These are phyloP conservation scores for Apophysomyces ossiformis DNA, from an alignment of 371 early-diverging fungal genomes.

Conservation along the genomic window DNA sequence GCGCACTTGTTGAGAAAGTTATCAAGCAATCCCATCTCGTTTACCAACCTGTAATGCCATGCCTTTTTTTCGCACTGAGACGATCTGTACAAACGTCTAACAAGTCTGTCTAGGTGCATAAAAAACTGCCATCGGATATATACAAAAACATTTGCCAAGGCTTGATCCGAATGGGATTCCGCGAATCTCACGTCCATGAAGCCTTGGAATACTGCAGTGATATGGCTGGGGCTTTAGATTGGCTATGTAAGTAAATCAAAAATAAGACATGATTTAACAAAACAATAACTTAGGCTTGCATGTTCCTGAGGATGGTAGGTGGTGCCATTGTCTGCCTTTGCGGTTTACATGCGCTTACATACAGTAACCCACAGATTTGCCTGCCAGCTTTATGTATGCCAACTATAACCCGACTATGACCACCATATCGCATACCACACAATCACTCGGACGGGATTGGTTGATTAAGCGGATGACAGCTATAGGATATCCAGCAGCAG, in stretches of 20 bases:
- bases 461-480: conserved; percentile 63
- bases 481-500: conserved; percentile 61
- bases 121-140: conserved; percentile 40
- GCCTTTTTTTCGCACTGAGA: no score
- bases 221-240: conserved; percentile 70
- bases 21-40: conserved; percentile 47
- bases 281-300: conserved; percentile 61
- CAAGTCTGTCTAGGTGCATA: conserved; percentile 28
- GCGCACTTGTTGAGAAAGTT: conserved; percentile 68
- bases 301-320: conserved; percentile 81
- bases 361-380: conserved; percentile 53
- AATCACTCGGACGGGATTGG: conserved; percentile 66
- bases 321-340: conserved; percentile 14
- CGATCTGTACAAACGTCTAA: background rate
- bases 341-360: background rate
- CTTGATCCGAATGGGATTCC: conserved; percentile 75
- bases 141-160: conserved; percentile 41
- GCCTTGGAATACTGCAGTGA: conserved; percentile 66
- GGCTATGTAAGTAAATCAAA: conserved; percentile 71
- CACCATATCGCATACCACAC: conserved; percentile 59
- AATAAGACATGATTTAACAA: background rate
- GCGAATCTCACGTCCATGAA: conserved; percentile 73
- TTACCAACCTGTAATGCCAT: conserved; percentile 29
- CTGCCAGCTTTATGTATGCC: conserved; percentile 63
- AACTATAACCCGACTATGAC: conserved; percentile 68